A percentile compares a stretch with the other conserved stretches of the same genome.
phyloP scores from a whole-genome alignment of 176 grass and related monocot genomes.

The Lolium perenne region DNA sequence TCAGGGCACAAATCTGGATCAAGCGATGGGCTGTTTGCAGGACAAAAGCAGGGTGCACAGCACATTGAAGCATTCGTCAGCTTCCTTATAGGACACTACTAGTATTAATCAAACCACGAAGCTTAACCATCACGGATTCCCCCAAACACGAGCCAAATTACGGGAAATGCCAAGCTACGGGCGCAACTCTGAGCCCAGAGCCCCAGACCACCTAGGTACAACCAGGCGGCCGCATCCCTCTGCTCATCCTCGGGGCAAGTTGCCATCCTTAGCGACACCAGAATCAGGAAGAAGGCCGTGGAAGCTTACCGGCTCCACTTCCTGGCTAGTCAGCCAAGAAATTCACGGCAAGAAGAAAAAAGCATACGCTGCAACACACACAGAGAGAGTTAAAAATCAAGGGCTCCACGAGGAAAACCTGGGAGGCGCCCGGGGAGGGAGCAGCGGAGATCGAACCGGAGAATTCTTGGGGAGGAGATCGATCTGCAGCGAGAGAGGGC shows the following conservation, averaged over 20 bases:
- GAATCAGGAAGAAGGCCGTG: not conserved
- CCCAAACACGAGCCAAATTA: not conserved
- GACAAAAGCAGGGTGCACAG: not conserved
- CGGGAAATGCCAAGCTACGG: constrained; percentile 21
- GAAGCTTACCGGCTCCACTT: constrained; percentile 5
- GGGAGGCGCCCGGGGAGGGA: not conserved
- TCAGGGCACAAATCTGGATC: constrained; percentile 41
- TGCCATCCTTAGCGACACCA: not conserved
- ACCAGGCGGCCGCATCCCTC: not conserved
- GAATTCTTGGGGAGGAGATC: constrained; percentile 23
- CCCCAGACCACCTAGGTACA: not conserved
- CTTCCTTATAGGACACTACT: not conserved
- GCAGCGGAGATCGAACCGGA: not conserved
- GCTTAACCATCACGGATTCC: not conserved
- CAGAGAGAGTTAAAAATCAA: not conserved
- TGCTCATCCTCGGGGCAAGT: not conserved
- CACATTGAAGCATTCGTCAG: not conserved
- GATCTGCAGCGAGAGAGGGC: constrained; percentile 27
- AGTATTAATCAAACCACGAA: not conserved
- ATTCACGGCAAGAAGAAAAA: not conserved
- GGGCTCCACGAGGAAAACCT: constrained; percentile 18
- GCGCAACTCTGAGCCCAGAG: not conserved
- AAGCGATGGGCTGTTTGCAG: constrained; percentile 5
- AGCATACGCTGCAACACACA: not conserved
- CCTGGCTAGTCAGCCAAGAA: not conserved